Conservation (phyloP, 352 stramenopile genomes). For the Globisporangium sylvaticum region DNA sequence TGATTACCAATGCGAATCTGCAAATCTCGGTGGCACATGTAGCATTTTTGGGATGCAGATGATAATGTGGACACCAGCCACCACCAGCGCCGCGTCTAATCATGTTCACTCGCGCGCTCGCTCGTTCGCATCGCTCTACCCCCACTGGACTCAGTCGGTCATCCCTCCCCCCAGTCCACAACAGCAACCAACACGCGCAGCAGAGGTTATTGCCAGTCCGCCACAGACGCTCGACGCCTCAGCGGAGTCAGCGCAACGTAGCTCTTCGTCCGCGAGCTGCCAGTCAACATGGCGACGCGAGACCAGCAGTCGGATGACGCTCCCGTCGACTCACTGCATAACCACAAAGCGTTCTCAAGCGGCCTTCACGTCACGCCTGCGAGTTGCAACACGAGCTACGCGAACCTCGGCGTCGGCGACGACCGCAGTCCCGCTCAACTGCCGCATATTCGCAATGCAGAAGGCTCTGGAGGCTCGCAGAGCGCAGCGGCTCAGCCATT, state of each 20-base stretch:
- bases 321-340: background rate
- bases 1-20: background rate
- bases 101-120: background rate
- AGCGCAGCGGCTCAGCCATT: background rate
- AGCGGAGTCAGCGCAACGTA: background rate
- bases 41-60: background rate
- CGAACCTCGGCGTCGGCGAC: background rate
- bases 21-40: background rate
- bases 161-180: no score
- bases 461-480: background rate
- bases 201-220: background rate
- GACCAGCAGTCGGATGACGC: background rate
- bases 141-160: background rate
- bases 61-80: background rate
- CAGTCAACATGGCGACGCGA: background rate
- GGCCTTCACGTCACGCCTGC: constrained; percentile 7
- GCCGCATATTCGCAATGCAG: background rate
- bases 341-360: background rate
- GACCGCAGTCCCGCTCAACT: background rate
- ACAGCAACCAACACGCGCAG: background rate
- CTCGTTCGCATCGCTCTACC: background rate
- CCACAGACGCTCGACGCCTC: background rate
- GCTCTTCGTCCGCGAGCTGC: background rate
- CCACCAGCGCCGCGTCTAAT: background rate
- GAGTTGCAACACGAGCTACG: constrained; percentile 11